Percentiles rank a stretch among this genome's conserved stretches.
Conservation (phyloP, 495 filamentous ascomycete genomes). For the Viridothelium virens region DNA sequence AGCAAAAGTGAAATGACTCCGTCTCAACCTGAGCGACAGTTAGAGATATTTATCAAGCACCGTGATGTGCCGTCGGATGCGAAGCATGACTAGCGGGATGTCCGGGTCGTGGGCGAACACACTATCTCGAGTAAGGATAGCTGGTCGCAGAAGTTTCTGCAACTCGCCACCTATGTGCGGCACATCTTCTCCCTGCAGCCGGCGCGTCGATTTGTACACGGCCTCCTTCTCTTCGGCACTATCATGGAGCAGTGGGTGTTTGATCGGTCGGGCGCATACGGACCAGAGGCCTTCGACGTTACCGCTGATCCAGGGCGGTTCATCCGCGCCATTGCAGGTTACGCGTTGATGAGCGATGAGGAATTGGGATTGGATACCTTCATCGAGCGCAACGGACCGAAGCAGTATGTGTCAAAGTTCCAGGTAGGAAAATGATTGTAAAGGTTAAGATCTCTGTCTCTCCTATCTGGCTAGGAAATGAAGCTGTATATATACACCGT, state of each 20-base stretch:
- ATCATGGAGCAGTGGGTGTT: conserved; percentile 39
- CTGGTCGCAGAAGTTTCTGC: neutral
- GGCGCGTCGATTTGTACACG: conserved; percentile 35
- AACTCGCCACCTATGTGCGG: neutral
- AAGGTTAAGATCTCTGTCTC: neutral
- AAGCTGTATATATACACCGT: no score
- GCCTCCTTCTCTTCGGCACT: conserved; percentile 34
- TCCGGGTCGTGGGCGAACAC: neutral
- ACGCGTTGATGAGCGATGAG: conserved; percentile 15
- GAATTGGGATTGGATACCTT: neutral
- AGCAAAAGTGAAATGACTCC: no score
- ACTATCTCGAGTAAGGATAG: neutral
- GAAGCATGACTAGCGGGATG: neutral
- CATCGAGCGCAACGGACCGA: neutral
- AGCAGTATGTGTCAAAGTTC: neutral
- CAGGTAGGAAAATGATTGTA: neutral
- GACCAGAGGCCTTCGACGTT: conserved; percentile 36
- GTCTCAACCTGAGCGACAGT: neutral
- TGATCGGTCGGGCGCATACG: conserved; percentile 41
- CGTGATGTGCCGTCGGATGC: neutral
- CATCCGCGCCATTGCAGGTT: conserved; percentile 30
- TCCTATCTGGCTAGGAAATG: no score
- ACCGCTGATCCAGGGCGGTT: conserved; percentile 32
- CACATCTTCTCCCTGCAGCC: conserved; percentile 22
- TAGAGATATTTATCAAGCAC: no score